Evolutionary conservation across 2,329 filamentous ascomycete species (phyloP), one percentile per base, ranked within the genome.

Genomic region (Parascedosporium putredinis): DNA sequence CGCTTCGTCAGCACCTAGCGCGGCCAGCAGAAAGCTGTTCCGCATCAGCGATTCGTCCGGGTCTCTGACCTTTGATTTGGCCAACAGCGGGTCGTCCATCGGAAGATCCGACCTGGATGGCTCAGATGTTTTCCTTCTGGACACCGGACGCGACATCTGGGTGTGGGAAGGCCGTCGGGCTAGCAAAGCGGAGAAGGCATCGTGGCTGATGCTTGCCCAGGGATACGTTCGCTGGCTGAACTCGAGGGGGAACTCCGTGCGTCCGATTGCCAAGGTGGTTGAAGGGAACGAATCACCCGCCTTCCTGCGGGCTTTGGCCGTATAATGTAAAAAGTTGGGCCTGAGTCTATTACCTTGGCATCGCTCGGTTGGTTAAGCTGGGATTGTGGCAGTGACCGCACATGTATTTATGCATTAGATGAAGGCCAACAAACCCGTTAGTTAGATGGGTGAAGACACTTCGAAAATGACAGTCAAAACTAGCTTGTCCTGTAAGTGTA

Each of bases 161-260:
- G 78, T 85, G 2, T 85, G 82, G 82, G 73, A 83, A 57, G 82
- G 82, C 1, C 62, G 64, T 2, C 66, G 68, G 1, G 79, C 81
- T 7, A 84, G 80, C 60, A 63, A 64, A 29, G 64, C 62, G 1
- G 82, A 85, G 64, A 81, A 72, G 61, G 71, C 75, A 4, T 67
- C 68, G 60, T 86, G 82, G 82, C 62, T 82, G 43, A 70, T 68
- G 51, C 71, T 80, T 4, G 74, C 76, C n/a, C 74, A 81, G 63
- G 66, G 67, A 4, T 82, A 82, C 54, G 59, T 78, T 45, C 64
- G 66, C 9, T 66, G 67, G 49, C 46, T 49, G 27, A 36, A 43
- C 8, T 42, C 45, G 8, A 16, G 23, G 29, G 24, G 29, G 20
- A 51, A 45, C 3, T 24, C 50, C 18, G 25, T 29, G 22, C 47